Base-by-base conservation (phyloP, 495 filamentous ascomycete genomes). In the Trichocladium uniseriatum region DNA sequence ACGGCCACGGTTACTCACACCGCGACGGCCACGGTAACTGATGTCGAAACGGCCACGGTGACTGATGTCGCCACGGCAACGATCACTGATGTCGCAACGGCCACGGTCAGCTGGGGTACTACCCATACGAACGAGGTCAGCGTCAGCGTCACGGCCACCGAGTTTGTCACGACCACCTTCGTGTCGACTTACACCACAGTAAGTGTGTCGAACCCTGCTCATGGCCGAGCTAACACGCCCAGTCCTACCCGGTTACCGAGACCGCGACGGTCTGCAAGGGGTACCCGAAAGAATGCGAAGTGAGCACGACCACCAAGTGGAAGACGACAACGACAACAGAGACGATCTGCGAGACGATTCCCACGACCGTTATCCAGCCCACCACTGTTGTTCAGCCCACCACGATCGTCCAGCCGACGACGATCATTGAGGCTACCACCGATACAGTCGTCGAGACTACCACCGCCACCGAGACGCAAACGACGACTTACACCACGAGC, bases 301-400 rank as follows among this genome's bases (percentile, higher is more conserved):
- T 58, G 14, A 52, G 32, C 40, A 58, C 59, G 14, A 56, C 48
- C 3, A 66, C 61, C 7, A 39, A 55, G 43, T 62, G 53, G 55
- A 18, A 43, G 18, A 59, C 56, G 21, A 53, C 47, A 3, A 64
- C 55, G 3, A 56, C 31, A 37, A 57, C 53, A 5, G 56, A 41
- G 9, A 50, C 45, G 2, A 46, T 54, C 24, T 51, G 28, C 15
- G 40, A 32, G 4, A 52, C 43, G 18, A 41, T 53, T n/a, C 45
- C 52, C 35, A 58, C 55, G 7, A 57, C 55, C 16, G 13, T 47
- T 21, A 37, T 35, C 18, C 38, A 48, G 18, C 51, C 54, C 18
- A 53, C 45, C 19, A 39, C 51, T 14, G 19, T 43, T 6, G 16
- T 40, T 18, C 35, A 52, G 22, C 45, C 49, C 18, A 53, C 50